phyloP scores from a whole-genome alignment of 2,329 filamentous ascomycete species.

The Phaeosphaeriaceae sp. region DNA sequence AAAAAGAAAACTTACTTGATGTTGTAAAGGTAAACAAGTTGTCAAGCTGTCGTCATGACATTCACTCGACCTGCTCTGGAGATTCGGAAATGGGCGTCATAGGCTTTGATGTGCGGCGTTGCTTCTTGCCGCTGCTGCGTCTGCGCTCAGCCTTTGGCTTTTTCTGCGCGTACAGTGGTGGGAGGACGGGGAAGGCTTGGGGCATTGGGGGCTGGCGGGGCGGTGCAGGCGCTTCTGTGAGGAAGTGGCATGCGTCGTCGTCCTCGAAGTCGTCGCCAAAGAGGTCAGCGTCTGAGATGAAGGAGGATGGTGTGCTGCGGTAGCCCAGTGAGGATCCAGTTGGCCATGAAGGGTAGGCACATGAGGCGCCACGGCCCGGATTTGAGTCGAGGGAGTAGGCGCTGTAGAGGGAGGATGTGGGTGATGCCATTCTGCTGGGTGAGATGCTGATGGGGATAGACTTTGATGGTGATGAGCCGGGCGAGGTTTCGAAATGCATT shows the following conservation, averaged over 20 bases:
- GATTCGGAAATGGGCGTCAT: conserved; percentile 52
- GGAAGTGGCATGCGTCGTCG: conserved; percentile 38
- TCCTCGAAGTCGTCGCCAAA: conserved; percentile 49
- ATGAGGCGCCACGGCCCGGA: conserved; percentile 42
- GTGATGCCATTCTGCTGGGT: conserved; percentile 44
- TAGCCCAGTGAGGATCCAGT: conserved; percentile 45
- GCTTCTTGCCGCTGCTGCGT: conserved; percentile 50
- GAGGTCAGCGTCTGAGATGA: conserved; percentile 51
- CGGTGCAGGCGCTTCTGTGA: conserved; percentile 49
- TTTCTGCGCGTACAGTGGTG: conserved; percentile 48
- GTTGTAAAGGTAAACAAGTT: neutral
- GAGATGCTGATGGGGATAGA: conserved; percentile 48
- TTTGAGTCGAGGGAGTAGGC: conserved; percentile 38
- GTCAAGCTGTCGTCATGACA: conserved; percentile 1
- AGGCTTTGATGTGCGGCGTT: conserved; percentile 48
- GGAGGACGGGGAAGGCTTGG: conserved; percentile 46
- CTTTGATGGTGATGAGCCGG: conserved; percentile 46
- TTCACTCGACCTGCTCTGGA: conserved; percentile 47
- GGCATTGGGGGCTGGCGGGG: conserved; percentile 46
- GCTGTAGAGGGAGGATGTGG: conserved; percentile 46
- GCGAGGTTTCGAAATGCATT: conserved; percentile 49
- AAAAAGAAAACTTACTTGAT: conserved; percentile 14
- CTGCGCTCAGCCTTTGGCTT: conserved; percentile 50
- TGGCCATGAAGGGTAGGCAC: conserved; percentile 51
- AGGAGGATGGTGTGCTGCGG: conserved; percentile 47